Base-by-base conservation (phyloP, 192 early-diverging fungal genomes). In the Backusella macrospora region DNA sequence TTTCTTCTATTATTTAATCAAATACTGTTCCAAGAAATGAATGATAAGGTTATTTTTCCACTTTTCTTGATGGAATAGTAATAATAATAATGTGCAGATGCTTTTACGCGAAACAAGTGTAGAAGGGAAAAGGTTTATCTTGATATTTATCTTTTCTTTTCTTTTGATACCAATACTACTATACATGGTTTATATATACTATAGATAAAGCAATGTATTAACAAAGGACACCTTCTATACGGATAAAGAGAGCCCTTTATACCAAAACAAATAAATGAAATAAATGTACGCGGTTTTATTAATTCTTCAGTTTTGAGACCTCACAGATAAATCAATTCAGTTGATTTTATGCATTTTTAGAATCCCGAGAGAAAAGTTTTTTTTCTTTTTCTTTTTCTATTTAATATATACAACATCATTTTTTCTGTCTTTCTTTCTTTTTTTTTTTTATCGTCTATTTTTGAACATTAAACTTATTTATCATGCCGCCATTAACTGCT, bases 401-500 rank as follows among this genome's bases (percentile, higher is more conserved):
- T 21, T 6, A 9, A 55, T 55, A 55, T 21, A 21, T 21, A 26
- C 29, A 55, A 55, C 52, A 18, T 55, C 21, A 59, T 59, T 59
- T n/a, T 9, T 18, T 49, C n/a, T n/a, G n/a, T n/a, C n/a, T n/a
- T 49, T 6, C 0, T n/a, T 49, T 49, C 47, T 49, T 49, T n/a
- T 49, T 49, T 34, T 16, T 49, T 49, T n/a, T n/a, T n/a, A n/a
- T n/a, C n/a, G n/a, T n/a, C 47, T 55, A n/a, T 10, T 10, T 55
- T 47, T 47, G 3, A 14, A 2, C 46, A n/a, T 14, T 13, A 37
- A 34, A 65, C n/a, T n/a, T n/a, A n/a, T n/a, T n/a, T n/a, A n/a
- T 1, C 5, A 68, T 68, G 66, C 40, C 66, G 16, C 69, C 46
- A 18, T 69, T 76, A 23, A 76, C 75, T n/a, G 55, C 75, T 38